A percentile compares a stretch with the other conserved stretches of the same genome.
These are phyloP conservation scores for Telfairia occidentalis DNA, from an alignment of 331 rosid species.

Conservation along the genomic window DNA sequence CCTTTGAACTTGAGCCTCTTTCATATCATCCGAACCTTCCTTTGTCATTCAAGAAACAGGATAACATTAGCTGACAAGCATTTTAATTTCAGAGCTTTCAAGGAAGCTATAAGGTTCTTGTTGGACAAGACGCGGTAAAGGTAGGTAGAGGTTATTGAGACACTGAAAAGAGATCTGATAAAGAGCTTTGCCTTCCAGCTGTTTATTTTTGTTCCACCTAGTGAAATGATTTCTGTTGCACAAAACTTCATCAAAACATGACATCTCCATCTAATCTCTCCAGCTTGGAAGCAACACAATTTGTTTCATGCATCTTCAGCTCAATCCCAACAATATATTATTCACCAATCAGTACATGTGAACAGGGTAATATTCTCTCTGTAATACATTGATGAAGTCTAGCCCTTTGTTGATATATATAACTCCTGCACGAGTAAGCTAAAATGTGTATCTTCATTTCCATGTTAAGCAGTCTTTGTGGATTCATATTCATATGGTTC, in stretches of 20 bases:
- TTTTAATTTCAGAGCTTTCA: not conserved
- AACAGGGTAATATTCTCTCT: not conserved
- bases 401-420: conserved; percentile 1
- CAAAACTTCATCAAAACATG: not conserved
- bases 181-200: not conserved
- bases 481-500: not conserved
- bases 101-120: not conserved
- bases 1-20: not conserved
- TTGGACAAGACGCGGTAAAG: not conserved
- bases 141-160: not conserved
- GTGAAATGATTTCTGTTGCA: not conserved
- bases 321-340: not conserved
- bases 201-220: not conserved
- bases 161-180: conserved; percentile 1
- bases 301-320: not conserved
- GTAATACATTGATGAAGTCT: not conserved
- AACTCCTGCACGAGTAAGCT: not conserved
- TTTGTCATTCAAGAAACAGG: conserved; percentile 6
- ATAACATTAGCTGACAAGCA: not conserved
- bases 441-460: not conserved
- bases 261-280: not conserved
- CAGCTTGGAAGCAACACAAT: not conserved
- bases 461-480: not conserved
- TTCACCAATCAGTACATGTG: not conserved
- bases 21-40: conserved; percentile 6